Percentiles rank a stretch among this genome's conserved stretches.
phyloP scores from a whole-genome alignment of 2,329 filamentous ascomycete genomes.

The Trichocomaceae sp. region DNA sequence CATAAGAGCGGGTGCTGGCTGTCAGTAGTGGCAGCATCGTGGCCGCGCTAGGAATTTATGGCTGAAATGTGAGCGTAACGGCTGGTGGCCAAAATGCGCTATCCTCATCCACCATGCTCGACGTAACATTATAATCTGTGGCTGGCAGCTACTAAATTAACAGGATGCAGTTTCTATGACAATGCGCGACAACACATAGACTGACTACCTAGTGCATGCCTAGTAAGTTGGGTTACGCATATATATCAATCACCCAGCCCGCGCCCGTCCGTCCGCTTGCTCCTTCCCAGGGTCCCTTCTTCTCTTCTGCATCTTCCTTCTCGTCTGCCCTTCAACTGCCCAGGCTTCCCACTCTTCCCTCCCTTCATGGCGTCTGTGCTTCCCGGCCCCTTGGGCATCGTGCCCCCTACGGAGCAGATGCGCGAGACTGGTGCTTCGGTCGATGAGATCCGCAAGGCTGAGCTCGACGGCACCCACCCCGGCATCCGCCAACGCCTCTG shows the following conservation, averaged over 20 bases:
- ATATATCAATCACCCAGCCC: not conserved
- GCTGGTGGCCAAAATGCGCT: not conserved
- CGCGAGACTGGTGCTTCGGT: not conserved
- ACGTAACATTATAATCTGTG: not conserved
- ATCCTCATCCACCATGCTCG: not conserved
- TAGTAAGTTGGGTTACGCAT: too few species aligned
- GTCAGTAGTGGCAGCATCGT: too few species aligned
- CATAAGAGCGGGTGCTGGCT: too few species aligned
- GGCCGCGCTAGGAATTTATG: not conserved
- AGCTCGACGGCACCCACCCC: not conserved
- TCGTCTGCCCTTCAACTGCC: not conserved
- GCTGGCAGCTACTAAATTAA: too few species aligned
- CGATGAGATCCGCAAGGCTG: not conserved
- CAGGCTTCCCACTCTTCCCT: not conserved
- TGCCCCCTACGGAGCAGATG: not conserved
- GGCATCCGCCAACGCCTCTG: not conserved
- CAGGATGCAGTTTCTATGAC: not conserved
- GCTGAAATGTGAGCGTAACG: not conserved
- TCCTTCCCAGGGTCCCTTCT: not conserved
- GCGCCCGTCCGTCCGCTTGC: not conserved
- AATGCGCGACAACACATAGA: too few species aligned
- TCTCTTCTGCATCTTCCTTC: not conserved
- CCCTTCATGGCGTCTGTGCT: not conserved
- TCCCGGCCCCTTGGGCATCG: not conserved
- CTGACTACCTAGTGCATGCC: too few species aligned